These are phyloP conservation scores for Miamiensis avidus DNA, from an alignment of 169 alveolate species.

Conservation along the genomic window DNA sequence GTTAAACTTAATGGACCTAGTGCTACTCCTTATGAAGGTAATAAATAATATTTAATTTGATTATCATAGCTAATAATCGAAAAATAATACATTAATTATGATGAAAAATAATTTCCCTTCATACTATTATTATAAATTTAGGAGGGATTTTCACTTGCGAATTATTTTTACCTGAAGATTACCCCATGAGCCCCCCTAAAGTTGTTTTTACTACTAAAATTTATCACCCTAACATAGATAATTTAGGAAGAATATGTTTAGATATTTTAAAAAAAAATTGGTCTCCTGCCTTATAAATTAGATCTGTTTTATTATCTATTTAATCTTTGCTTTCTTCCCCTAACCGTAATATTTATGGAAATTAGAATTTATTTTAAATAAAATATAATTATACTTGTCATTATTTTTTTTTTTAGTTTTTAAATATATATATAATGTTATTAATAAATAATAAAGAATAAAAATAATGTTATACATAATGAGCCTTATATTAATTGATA, in stretches of 20 bases:
- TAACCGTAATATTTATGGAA: too few relatives aligned
- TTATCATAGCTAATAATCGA: constrained; percentile 11
- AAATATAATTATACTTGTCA: too few relatives aligned
- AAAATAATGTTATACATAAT: background rate
- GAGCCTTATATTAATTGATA: background rate
- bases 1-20: constrained; percentile 96
- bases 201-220: constrained; percentile 96
- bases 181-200: constrained; percentile 99
- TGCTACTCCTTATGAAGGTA: constrained; percentile 98
- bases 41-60: constrained; percentile 23
- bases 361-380: too few relatives aligned
- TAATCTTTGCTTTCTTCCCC: constrained; percentile 98
- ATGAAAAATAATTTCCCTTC: constrained; percentile 32
- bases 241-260: constrained; percentile 98
- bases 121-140: constrained; percentile 33
- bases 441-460: background rate
- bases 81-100: constrained; percentile 16
- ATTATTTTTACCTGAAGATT: constrained; percentile 96
- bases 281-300: constrained; percentile 99
- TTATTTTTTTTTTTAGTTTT: background rate
- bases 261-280: constrained; percentile 98
- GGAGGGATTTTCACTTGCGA: constrained; percentile 95
- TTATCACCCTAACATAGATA: constrained; percentile 99
- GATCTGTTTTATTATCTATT: constrained; percentile 96
- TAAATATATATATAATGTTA: background rate